A percentile compares a stretch with the other conserved stretches of the same genome.
phyloP scores from a whole-genome alignment of 148 eudicot species.

The Rhododendron kiyosumense region DNA sequence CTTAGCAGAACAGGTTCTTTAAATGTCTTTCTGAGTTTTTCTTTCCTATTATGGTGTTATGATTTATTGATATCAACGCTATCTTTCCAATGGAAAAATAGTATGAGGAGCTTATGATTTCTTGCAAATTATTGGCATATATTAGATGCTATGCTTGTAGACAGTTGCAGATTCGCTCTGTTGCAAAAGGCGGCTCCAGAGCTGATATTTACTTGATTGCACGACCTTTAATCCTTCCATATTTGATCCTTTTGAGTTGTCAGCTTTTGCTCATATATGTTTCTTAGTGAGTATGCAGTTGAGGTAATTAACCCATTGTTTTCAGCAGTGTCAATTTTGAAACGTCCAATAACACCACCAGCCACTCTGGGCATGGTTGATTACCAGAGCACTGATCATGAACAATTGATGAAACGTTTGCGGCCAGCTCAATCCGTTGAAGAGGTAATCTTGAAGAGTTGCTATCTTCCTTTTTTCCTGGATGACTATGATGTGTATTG shows the following conservation, averaged over 20 bases:
- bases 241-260: slow-evolving; percentile 6
- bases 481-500: not conserved
- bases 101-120: not conserved
- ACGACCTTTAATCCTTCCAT: not conserved
- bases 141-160: not conserved
- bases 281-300: not conserved
- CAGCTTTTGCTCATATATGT: not conserved
- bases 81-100: not conserved
- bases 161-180: not conserved
- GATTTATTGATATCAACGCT: not conserved
- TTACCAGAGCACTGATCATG: slow-evolving; percentile 80
- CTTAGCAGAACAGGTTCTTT: not conserved
- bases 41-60: not conserved
- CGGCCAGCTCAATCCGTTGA: slow-evolving; percentile 77
- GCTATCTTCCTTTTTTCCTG: not conserved
- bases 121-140: not conserved
- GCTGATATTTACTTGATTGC: not conserved
- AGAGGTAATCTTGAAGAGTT: slow-evolving; percentile 51
- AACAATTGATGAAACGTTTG: slow-evolving; percentile 82
- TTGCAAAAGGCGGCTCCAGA: not conserved
- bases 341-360: not conserved
- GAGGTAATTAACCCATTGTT: slow-evolving; percentile 2
- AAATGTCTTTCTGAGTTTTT: not conserved
- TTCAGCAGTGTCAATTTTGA: slow-evolving; percentile 43
- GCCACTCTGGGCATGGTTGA: slow-evolving; percentile 54